Conservation (phyloP, 1,284 basidiomycete species). For the Cutaneotrichosporon mucoides region DNA sequence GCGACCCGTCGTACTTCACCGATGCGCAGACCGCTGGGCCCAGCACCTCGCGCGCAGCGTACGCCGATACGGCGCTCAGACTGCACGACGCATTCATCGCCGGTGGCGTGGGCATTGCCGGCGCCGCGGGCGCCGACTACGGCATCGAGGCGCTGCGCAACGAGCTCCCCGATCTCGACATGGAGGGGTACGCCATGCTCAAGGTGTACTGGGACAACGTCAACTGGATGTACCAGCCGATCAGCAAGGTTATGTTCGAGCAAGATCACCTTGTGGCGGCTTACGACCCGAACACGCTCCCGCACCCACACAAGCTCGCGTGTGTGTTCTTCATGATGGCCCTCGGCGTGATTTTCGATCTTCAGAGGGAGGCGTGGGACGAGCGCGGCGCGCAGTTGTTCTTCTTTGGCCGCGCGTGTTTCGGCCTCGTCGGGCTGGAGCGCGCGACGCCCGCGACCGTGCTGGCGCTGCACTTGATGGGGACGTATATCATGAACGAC, state of each 20-base stretch:
- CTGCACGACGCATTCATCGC: slow-evolving; percentile 4
- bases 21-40: background rate
- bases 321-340: slow-evolving; percentile 48
- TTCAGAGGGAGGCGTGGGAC: slow-evolving; percentile 41
- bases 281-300: slow-evolving; percentile 29
- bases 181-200: slow-evolving; percentile 32
- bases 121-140: background rate
- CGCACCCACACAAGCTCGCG: slow-evolving; percentile 46
- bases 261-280: slow-evolving; percentile 41
- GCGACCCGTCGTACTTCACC: background rate
- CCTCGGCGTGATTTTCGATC: slow-evolving; percentile 46
- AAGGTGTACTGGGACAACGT: slow-evolving; percentile 48
- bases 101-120: background rate
- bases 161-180: slow-evolving; percentile 41
- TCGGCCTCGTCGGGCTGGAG: slow-evolving; percentile 38
- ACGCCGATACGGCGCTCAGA: slow-evolving; percentile 3
- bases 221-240: slow-evolving; percentile 48
- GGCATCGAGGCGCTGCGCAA: slow-evolving; percentile 1
- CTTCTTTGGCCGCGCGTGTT: slow-evolving; percentile 38
- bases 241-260: slow-evolving; percentile 42
- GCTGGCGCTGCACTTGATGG: slow-evolving; percentile 43
- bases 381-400: slow-evolving; percentile 39
- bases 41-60: background rate
- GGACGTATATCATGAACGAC: slow-evolving; percentile 47
- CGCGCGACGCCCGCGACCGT: slow-evolving; percentile 44